Percentiles rank a stretch among this genome's conserved stretches.
These are phyloP conservation scores for Eutypella sp. DNA, from an alignment of 2,329 filamentous ascomycete species.

Conservation along the genomic window DNA sequence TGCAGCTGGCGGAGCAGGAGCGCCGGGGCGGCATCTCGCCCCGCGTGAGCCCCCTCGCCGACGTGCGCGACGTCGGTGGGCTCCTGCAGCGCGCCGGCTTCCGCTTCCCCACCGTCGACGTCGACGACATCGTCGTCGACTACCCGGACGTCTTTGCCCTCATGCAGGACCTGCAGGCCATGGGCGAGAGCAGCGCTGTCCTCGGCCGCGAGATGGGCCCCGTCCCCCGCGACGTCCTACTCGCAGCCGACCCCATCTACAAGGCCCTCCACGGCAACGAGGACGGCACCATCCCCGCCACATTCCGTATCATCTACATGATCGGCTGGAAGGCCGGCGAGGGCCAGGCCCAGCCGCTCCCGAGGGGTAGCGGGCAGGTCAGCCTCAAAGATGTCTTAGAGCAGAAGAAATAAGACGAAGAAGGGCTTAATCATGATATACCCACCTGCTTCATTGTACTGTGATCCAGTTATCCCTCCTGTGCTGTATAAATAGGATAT, in stretches of 20 bases:
- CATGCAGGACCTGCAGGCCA: constrained; percentile 90
- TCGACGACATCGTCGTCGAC: constrained; percentile 95
- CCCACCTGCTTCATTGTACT: no score
- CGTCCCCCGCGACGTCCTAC: constrained; percentile 74
- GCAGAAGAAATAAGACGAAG: constrained; percentile 30
- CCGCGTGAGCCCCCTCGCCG: constrained; percentile 84
- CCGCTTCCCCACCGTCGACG: constrained; percentile 91
- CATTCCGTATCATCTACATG: constrained; percentile 95
- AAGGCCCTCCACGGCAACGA: constrained; percentile 78
- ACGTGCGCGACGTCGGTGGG: constrained; percentile 86
- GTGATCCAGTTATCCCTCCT: no score
- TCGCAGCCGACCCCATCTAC: constrained; percentile 88
- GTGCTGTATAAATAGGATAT: no score
- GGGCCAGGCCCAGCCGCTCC: constrained; percentile 72
- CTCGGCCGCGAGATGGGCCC: constrained; percentile 75
- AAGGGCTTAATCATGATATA: no score
- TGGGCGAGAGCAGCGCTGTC: constrained; percentile 93
- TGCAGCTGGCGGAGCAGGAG: constrained; percentile 90
- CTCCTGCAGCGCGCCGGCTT: constrained; percentile 84
- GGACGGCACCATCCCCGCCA: constrained; percentile 75
- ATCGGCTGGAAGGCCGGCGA: constrained; percentile 93
- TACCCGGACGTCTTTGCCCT: constrained; percentile 86
- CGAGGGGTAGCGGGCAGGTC: constrained; percentile 78
- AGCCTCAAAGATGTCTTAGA: constrained; percentile 79
- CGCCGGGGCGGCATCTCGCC: constrained; percentile 86